These are phyloP conservation scores for Xylaria sp. DNA, from an alignment of 2,329 filamentous ascomycete genomes.

Conservation along the genomic window DNA sequence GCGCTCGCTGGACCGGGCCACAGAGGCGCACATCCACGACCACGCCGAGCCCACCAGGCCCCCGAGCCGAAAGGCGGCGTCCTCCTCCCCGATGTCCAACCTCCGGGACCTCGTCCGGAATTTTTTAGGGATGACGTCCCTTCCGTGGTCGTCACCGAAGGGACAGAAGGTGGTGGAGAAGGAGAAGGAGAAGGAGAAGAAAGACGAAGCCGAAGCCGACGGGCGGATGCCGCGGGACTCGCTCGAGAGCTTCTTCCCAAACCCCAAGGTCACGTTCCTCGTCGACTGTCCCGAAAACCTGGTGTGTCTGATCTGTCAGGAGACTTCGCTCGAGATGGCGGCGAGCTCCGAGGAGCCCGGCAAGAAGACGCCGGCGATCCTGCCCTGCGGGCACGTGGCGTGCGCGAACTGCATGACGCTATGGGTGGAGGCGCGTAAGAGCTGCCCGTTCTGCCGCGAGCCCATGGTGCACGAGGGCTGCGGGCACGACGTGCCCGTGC, in stretches of 20 bases:
- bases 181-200: neutral
- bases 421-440: slow-evolving; percentile 31
- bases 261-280: slow-evolving; percentile 33
- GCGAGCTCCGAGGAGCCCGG: neutral
- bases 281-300: slow-evolving; percentile 30
- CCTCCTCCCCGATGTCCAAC: too few relatives aligned
- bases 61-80: neutral
- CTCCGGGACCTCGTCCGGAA: neutral
- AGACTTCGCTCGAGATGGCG: slow-evolving; percentile 17
- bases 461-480: slow-evolving; percentile 35
- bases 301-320: slow-evolving; percentile 31
- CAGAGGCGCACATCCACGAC: neutral
- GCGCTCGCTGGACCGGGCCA: neutral
- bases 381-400: slow-evolving; percentile 42
- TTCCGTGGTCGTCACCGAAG: too few relatives aligned
- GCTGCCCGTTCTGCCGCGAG: slow-evolving; percentile 42
- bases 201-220: neutral
- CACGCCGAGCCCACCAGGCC: neutral
- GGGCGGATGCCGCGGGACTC: neutral
- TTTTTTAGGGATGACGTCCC: neutral
- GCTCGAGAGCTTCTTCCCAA: slow-evolving; percentile 28
- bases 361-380: slow-evolving; percentile 29
- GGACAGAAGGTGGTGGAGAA: too few relatives aligned
- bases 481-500: slow-evolving; percentile 33
- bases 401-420: slow-evolving; percentile 34